Base-by-base conservation (phyloP, 306 rosid species). In the Crataegus laevigata region DNA sequence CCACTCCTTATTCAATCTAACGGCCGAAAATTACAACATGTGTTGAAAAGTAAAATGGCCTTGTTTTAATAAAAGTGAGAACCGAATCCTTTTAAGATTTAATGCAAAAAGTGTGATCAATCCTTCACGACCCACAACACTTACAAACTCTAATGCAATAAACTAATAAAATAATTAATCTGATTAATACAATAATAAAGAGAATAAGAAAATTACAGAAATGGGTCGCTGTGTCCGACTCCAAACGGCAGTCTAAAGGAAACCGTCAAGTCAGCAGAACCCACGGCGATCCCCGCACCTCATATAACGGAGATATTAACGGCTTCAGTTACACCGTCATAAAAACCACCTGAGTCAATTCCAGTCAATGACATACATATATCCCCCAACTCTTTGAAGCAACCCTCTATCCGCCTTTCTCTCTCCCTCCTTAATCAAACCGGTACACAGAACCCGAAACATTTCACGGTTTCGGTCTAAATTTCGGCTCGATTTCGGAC, bases 331-430 rank as follows among this genome's bases (percentile, higher is more conserved):
- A 71, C 73, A 78, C 66, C 79, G 68, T 40, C 60, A 68, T 45
- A 11, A 25, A 69, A 84, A 83, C 76, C 81, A 84, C 85, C 84
- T 81, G 97, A 87, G 93, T 91, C 98, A 86, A 93, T 38, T 28
- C 4, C 72, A 80, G 94, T 93, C 96, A 91, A 85, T 85, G 86
- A 89, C 85, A 83, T 68, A 38, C 86, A 83, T 66, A 45, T 65
- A 78, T 79, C 74, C 86, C 83, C 66, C 29, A 26, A 26, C 59
- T 47, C 74, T 77, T 79, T 43, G 67, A 81, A 81, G 29, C 67
- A 61, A 25, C 57, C 73, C 66, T 73, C 76, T 82, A 75, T 63
- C 72, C 62, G 28, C 65, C 60, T 74, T 75, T 70, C 28, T 68
- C 45, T 19, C 85, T 65, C 80, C 59, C 84, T 64, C 77, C 30